Evolutionary conservation across 2,329 filamentous ascomycete genomes (phyloP).

Genomic region (Fusarium virguliforme): DNA sequence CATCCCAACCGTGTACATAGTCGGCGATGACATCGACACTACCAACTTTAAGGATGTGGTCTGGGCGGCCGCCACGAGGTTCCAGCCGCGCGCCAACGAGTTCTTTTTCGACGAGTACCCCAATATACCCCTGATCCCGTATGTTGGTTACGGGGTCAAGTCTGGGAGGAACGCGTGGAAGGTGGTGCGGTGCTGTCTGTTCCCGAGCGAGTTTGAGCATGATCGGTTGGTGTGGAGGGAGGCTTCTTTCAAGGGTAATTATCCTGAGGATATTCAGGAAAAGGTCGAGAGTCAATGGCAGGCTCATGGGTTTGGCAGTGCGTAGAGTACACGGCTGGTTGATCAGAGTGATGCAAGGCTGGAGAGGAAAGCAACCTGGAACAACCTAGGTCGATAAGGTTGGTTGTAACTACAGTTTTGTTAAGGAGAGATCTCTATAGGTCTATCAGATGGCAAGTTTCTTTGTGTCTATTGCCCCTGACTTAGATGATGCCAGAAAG

Average conservation of each 20-base stretch:
- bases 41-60: background rate
- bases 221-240: background rate
- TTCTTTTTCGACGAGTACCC: conserved; percentile 9
- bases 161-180: background rate
- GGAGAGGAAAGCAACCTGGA: too few relatives aligned
- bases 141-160: background rate
- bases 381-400: too few relatives aligned
- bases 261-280: background rate
- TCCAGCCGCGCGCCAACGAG: background rate
- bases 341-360: too few relatives aligned
- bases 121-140: background rate
- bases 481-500: background rate
- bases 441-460: too few relatives aligned
- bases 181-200: background rate
- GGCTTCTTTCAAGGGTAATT: background rate
- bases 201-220: background rate
- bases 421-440: too few relatives aligned
- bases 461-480: background rate
- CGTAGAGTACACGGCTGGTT: background rate
- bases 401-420: too few relatives aligned
- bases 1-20: background rate
- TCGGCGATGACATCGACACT: background rate
- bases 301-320: background rate
- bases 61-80: background rate
- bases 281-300: background rate